phyloP scores from a whole-genome alignment of 495 filamentous ascomycete genomes.

The Talaromyces adpressus region DNA sequence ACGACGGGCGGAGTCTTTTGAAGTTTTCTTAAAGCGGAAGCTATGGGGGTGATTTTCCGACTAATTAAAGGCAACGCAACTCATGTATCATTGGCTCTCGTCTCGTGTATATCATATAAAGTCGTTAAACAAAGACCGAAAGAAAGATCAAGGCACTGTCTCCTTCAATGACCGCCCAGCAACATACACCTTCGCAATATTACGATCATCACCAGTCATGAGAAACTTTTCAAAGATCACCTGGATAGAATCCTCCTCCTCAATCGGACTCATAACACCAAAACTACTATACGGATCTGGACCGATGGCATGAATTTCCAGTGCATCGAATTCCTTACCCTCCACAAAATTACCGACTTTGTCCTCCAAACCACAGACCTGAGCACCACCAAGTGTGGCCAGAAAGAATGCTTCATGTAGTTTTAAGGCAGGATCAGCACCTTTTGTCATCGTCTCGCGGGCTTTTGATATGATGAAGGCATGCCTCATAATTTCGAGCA shows the following conservation, averaged over 20 bases:
- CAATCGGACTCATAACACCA: conserved; percentile 44
- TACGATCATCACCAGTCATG: conserved; percentile 60
- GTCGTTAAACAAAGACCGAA: neutral
- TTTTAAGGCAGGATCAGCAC: conserved; percentile 39
- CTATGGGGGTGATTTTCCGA: neutral
- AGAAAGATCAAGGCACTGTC: neutral
- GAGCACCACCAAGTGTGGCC: conserved; percentile 56
- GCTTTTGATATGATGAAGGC: conserved; percentile 57
- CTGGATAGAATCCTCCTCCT: conserved; percentile 40
- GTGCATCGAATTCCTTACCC: conserved; percentile 60
- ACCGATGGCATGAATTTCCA: conserved; percentile 41
- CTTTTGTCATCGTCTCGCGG: conserved; percentile 38
- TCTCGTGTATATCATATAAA: neutral
- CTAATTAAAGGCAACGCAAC: neutral
- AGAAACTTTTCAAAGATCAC: conserved; percentile 57
- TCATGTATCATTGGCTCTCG: neutral
- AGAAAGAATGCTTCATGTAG: conserved; percentile 52
- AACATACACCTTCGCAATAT: conserved; percentile 52
- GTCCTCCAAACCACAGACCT: conserved; percentile 48
- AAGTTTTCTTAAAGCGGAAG: neutral
- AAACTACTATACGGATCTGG: conserved; percentile 9
- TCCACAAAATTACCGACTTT: conserved; percentile 51
- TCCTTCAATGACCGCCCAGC: conserved; percentile 43
- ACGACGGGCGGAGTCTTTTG: neutral
- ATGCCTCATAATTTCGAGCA: conserved; percentile 52